phyloP scores from a whole-genome alignment of 192 early-diverging fungal genomes.

The Coemansia sp. region DNA sequence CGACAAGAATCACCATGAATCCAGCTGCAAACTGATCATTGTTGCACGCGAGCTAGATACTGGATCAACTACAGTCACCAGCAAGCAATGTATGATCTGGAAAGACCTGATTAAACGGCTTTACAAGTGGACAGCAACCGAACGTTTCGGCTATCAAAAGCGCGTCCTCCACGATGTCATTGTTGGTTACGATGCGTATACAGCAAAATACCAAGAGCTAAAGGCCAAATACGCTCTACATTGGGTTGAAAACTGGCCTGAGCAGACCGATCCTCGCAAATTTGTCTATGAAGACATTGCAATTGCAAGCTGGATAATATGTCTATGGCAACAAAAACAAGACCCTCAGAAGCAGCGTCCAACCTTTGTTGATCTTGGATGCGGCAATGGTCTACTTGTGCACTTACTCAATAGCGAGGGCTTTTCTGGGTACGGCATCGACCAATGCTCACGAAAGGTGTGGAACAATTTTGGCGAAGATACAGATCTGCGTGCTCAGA shows the following conservation, averaged over 20 bases:
- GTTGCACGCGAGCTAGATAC: slow-evolving; percentile 23
- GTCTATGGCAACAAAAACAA: slow-evolving; percentile 62
- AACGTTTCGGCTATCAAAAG: slow-evolving; percentile 71
- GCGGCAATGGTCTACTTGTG: slow-evolving; percentile 82
- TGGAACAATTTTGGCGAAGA: slow-evolving; percentile 60
- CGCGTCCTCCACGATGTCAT: slow-evolving; percentile 65
- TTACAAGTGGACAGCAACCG: slow-evolving; percentile 73
- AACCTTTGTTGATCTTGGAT: slow-evolving; percentile 79
- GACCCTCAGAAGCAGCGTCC: slow-evolving; percentile 19
- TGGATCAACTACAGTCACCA: slow-evolving; percentile 23
- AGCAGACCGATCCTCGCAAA: slow-evolving; percentile 79
- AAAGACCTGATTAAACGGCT: slow-evolving; percentile 63
- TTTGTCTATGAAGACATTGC: slow-evolving; percentile 87
- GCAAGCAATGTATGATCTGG: slow-evolving; percentile 58
- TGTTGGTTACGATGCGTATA: slow-evolving; percentile 67
- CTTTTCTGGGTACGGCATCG: slow-evolving; percentile 69
- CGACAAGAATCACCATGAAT: background rate
- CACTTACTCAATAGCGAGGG: slow-evolving; percentile 71
- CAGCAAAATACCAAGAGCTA: slow-evolving; percentile 59
- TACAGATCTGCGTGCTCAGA: slow-evolving; percentile 55
- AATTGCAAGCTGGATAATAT: slow-evolving; percentile 79
- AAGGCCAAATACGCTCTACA: slow-evolving; percentile 65
- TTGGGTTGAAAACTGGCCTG: slow-evolving; percentile 74
- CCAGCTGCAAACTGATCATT: slow-evolving; percentile 9
- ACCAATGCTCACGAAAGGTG: slow-evolving; percentile 69